Evolutionary conservation across 192 early-diverging fungal genomes (phyloP).

Genomic region (Coemansia sp.): DNA sequence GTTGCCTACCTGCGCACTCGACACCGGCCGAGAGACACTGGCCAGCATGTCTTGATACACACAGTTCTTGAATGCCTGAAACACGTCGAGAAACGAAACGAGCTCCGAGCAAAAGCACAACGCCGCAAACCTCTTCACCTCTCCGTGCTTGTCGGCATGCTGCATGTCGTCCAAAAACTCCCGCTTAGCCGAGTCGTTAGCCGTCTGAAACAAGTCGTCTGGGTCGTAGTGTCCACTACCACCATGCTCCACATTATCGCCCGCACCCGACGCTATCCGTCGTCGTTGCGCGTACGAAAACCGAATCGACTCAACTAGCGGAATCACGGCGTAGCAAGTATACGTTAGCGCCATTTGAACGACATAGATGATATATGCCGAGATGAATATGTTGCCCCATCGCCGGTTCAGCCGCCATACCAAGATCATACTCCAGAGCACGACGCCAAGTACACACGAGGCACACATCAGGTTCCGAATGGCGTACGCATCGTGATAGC

Average conservation of each 20-base stretch:
- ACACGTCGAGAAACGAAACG: constrained; percentile 35
- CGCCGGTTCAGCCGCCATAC: constrained; percentile 23
- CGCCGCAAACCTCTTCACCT: constrained; percentile 21
- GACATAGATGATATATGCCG: constrained; percentile 16
- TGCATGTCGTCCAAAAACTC: constrained; percentile 25
- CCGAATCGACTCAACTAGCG: constrained; percentile 22
- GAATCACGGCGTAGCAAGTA: constrained; percentile 17
- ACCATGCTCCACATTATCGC: background rate
- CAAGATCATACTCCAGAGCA: constrained; percentile 19
- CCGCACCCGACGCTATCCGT: background rate
- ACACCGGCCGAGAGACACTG: background rate
- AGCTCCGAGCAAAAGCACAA: constrained; percentile 39
- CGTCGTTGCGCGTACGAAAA: constrained; percentile 9
- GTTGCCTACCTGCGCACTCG: background rate
- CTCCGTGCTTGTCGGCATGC: constrained; percentile 17
- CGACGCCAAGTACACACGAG: constrained; percentile 11
- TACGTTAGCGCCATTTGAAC: constrained; percentile 24
- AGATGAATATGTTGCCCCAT: constrained; percentile 12
- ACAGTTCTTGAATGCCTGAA: constrained; percentile 31
- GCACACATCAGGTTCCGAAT: constrained; percentile 22
- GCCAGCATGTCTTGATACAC: constrained; percentile 12
- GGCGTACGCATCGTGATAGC: constrained; percentile 35
- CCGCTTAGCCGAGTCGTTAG: constrained; percentile 1
- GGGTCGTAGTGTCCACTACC: background rate
- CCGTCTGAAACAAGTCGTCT: background rate